Evolutionary conservation across 305 asterid genomes (phyloP).

Genomic region (Fraxinus albicans): DNA sequence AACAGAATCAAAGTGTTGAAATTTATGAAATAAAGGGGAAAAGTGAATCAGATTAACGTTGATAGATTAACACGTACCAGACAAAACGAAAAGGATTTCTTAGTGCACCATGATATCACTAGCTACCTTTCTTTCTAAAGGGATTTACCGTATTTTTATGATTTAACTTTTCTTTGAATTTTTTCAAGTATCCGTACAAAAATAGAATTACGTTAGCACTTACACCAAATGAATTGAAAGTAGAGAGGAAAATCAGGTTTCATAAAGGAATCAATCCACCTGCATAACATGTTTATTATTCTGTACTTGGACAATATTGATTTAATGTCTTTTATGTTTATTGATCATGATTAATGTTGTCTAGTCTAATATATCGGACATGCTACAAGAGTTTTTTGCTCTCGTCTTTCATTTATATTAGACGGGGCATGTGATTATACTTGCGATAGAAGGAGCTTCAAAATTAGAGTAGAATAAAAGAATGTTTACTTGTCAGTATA

Average conservation of each 20-base stretch:
- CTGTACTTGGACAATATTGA: not conserved
- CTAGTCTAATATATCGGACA: too few relatives aligned
- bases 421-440: too few relatives aligned
- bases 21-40: slow-evolving; percentile 4
- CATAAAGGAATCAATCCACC: not conserved
- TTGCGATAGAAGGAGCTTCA: too few relatives aligned
- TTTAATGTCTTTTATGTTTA: too few relatives aligned
- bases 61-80: slow-evolving; percentile 49
- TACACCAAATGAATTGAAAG: not conserved
- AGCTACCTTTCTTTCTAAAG: slow-evolving; percentile 14
- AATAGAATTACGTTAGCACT: not conserved
- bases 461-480: too few relatives aligned
- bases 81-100: slow-evolving; percentile 38
- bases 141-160: slow-evolving; percentile 17
- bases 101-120: slow-evolving; percentile 59
- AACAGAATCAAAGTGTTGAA: not conserved
- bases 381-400: too few relatives aligned
- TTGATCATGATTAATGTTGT: too few relatives aligned
- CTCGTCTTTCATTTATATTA: too few relatives aligned
- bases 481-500: too few relatives aligned
- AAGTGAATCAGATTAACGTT: slow-evolving; percentile 24
- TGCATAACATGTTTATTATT: not conserved
- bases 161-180: not conserved
- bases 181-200: not conserved
- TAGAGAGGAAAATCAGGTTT: not conserved